Evolutionary conservation across 768 basidiomycete species (phyloP), one percentile per base, ranked within the genome.

Genomic region (Podaxis carcinomalis): DNA sequence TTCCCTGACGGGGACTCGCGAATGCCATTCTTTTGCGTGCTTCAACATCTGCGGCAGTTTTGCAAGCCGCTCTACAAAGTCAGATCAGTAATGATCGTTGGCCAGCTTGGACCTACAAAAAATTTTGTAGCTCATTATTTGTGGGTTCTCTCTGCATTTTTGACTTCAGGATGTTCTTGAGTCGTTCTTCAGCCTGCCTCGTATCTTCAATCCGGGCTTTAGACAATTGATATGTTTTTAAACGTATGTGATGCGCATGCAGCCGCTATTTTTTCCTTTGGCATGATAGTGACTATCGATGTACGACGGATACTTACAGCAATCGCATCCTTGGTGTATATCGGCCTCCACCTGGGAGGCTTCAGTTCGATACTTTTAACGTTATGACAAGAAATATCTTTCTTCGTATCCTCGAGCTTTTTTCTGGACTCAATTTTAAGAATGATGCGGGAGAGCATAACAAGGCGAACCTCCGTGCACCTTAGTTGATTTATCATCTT

Each of bases 221-320:
- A 36, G 57, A 37, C 2, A 65, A 44, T 7, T 58, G 59, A 10
- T 28, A 35, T n/a, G 56, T 14, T 40, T 59, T 63, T 9, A 70
- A 61, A n/a, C 67, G 64, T 5, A 56, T 16, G 49, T 70, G 67
- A 46, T 68, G 64, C 5, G 68, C 64, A 51, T 68, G 68, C 25
- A 69, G 21, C 56, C 57, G 66, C 71, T 70, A 37, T 53, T 19
- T 14, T 4, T 42, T 6, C 27, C 40, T 42, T 6, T 16, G 5
- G 19, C 55, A 32, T 36, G 6, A 9, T 32, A 60, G 27, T 28
- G 27, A 28, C 27, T 5, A 42, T 6, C 5, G 40, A 14, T n/a
- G 40, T 19, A 36, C 10, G 32, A 28, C 14, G 39, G 21, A 37
- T 10, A 66, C 71, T 62, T 62, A 71, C 74, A 0, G 69, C 69